These are phyloP conservation scores for Pythium angustatum DNA, from an alignment of 352 stramenopile species.

Conservation along the genomic window DNA sequence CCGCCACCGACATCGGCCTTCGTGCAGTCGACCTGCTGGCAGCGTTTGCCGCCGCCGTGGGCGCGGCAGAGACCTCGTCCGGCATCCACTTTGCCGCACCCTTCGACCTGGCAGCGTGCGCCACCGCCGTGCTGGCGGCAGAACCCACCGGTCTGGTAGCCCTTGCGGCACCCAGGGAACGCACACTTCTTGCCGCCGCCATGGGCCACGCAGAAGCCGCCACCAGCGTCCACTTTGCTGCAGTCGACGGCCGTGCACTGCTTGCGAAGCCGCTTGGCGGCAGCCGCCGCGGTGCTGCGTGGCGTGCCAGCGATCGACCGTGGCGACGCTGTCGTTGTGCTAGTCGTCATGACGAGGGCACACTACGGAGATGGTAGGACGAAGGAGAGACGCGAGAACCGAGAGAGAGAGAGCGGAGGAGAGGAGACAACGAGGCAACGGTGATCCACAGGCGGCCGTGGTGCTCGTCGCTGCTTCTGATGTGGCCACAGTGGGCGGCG, in stretches of 20 bases:
- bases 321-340: conserved; percentile 3
- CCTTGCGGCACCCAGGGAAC: conserved; percentile 69
- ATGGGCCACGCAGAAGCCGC: conserved; percentile 82
- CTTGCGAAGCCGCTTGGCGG: conserved; percentile 39
- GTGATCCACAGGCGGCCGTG: neutral
- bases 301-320: conserved; percentile 17
- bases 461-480: neutral
- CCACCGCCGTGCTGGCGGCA: conserved; percentile 74
- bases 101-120: conserved; percentile 68
- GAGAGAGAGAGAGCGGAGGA: neutral
- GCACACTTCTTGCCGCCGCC: conserved; percentile 83
- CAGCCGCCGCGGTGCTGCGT: neutral
- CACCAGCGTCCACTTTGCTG: conserved; percentile 73
- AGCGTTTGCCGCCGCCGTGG: conserved; percentile 76
- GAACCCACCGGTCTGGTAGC: conserved; percentile 79
- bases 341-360: conserved; percentile 20
- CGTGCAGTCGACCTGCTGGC: conserved; percentile 47
- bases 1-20: conserved; percentile 84
- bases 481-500: neutral
- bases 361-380: too few species aligned
- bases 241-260: conserved; percentile 57
- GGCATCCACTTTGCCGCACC: conserved; percentile 80
- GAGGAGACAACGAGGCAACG: too few species aligned
- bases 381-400: too few species aligned
- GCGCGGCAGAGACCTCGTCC: conserved; percentile 69